These are phyloP conservation scores for Penicillium sp. DNA, from an alignment of 2,329 filamentous ascomycete genomes.

Conservation along the genomic window DNA sequence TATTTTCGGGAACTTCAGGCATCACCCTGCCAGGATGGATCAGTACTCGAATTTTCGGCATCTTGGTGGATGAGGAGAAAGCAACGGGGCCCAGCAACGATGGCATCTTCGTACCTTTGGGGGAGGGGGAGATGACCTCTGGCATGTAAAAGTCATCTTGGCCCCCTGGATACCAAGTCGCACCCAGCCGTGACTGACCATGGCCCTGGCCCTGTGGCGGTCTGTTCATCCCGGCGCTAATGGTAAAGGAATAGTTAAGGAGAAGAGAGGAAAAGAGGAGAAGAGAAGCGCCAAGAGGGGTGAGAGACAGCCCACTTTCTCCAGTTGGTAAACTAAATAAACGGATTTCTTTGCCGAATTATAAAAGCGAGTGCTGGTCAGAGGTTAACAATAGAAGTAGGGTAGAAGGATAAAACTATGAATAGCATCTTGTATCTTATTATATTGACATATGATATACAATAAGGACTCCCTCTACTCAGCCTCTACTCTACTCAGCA, in stretches of 20 bases:
- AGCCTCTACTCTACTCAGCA: not conserved
- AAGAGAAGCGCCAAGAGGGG: not conserved
- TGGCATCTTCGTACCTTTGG: slow-evolving; percentile 54
- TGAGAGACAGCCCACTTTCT: not conserved
- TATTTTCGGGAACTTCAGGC: slow-evolving; percentile 92
- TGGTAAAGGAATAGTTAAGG: not conserved
- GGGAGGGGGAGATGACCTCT: slow-evolving; percentile 64
- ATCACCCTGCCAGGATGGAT: slow-evolving; percentile 61
- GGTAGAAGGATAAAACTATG: no score
- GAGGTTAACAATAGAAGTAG: no score
- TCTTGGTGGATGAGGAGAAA: slow-evolving; percentile 5
- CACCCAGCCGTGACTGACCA: slow-evolving; percentile 46
- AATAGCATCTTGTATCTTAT: no score
- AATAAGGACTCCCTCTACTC: no score
- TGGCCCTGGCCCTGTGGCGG: slow-evolving; percentile 36
- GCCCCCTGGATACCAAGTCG: slow-evolving; percentile 64
- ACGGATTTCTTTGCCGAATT: not conserved
- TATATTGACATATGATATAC: no score
- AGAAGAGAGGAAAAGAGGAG: slow-evolving; percentile 2
- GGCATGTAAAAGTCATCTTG: slow-evolving; percentile 66
- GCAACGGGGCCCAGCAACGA: not conserved
- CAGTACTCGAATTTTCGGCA: slow-evolving; percentile 21
- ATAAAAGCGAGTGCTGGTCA: no score
- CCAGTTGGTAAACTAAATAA: not conserved
- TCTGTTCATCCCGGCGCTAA: slow-evolving; percentile 31